Evolutionary conservation across 768 basidiomycete genomes (phyloP).

Genomic region (Melanogaster broomeanus): DNA sequence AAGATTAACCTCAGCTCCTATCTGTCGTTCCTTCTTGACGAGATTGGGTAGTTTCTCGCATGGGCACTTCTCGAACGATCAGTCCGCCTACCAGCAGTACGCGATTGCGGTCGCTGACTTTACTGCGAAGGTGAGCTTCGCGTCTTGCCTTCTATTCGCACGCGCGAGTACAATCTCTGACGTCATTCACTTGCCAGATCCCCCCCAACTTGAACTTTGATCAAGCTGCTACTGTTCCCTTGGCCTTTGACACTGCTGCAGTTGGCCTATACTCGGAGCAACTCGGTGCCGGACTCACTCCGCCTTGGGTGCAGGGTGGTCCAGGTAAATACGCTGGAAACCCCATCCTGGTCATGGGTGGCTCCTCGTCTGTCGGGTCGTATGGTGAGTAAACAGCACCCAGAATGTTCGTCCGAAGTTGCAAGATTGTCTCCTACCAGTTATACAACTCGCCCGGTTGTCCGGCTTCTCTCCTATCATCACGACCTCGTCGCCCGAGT

Average conservation of each 20-base stretch:
- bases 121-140: conserved; percentile 36
- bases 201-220: conserved; percentile 46
- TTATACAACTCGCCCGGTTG: conserved; percentile 40
- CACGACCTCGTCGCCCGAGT: conserved; percentile 35
- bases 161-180: not conserved
- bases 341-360: conserved; percentile 51
- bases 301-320: conserved; percentile 36
- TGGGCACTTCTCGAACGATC: conserved; percentile 34
- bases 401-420: not conserved
- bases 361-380: conserved; percentile 50
- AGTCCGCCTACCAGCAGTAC: conserved; percentile 43
- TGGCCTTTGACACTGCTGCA: conserved; percentile 47
- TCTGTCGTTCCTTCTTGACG: not conserved
- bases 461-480: conserved; percentile 46
- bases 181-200: conserved; percentile 33
- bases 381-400: conserved; percentile 34
- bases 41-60: conserved; percentile 16
- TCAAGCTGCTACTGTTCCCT: conserved; percentile 47
- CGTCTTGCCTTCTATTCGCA: not conserved
- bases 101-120: conserved; percentile 32
- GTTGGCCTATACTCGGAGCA: conserved; percentile 44
- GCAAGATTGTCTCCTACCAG: conserved; percentile 16
- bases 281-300: conserved; percentile 40
- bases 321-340: conserved; percentile 39
- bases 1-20: conserved; percentile 7